A percentile compares a stretch with the other conserved stretches of the same genome.
Conservation (phyloP, 345 rosid genomes). For the Murraya paniculata region DNA sequence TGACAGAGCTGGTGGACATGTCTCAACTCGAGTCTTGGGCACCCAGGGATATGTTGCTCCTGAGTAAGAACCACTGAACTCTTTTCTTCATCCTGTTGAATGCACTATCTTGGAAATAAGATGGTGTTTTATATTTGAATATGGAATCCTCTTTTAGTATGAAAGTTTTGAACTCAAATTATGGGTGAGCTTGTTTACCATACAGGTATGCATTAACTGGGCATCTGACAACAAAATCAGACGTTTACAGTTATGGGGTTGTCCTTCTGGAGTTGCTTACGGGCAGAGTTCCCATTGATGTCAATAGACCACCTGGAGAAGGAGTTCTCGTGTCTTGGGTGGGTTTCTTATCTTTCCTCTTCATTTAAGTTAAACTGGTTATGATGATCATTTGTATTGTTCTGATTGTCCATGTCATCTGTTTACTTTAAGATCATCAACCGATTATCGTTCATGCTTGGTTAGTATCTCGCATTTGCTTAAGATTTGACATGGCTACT, state of each 20-base stretch:
- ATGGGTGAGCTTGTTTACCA: neutral
- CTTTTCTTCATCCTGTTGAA: neutral
- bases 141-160: neutral
- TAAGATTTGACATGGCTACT: neutral
- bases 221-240: slow-evolving; percentile 91
- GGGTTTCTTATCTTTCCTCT: slow-evolving; percentile 12
- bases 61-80: slow-evolving; percentile 42
- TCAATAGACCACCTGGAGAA: slow-evolving; percentile 81
- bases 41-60: slow-evolving; percentile 85
- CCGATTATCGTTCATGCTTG: neutral
- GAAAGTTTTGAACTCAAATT: neutral
- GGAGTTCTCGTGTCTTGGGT: slow-evolving; percentile 90
- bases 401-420: neutral
- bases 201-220: slow-evolving; percentile 90
- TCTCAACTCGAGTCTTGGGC: slow-evolving; percentile 70
- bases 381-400: neutral
- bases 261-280: slow-evolving; percentile 89
- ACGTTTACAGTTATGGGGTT: slow-evolving; percentile 88
- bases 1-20: slow-evolving; percentile 74
- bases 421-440: neutral
- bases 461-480: neutral
- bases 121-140: neutral
- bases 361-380: neutral
- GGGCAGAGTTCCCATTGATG: slow-evolving; percentile 83
- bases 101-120: neutral